These are phyloP conservation scores for Calophaca sinica DNA, from an alignment of 306 rosid species.

Conservation along the genomic window DNA sequence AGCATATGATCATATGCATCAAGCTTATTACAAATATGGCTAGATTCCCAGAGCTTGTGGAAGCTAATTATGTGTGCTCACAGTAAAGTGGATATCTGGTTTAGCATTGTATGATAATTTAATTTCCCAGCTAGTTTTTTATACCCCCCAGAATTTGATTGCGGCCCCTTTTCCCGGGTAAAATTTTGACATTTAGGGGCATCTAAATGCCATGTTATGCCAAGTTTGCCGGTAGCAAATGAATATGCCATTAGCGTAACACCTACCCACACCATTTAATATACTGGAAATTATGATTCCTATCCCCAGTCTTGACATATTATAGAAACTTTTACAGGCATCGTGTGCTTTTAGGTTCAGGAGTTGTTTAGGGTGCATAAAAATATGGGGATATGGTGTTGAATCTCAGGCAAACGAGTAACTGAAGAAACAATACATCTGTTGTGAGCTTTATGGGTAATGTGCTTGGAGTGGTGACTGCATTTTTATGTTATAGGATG, in stretches of 20 bases:
- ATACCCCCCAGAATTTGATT: not conserved
- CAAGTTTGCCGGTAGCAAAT: no score
- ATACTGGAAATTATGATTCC: not conserved
- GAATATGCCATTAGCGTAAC: conserved; percentile 7
- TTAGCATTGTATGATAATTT: conserved; percentile 17
- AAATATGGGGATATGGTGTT: not conserved
- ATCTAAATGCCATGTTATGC: no score
- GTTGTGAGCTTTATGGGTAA: no score
- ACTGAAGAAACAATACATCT: no score
- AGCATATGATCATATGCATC: not conserved
- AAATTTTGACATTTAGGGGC: not conserved
- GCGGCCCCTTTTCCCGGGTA: not conserved
- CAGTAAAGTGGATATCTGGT: not conserved
- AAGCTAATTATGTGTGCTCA: not conserved
- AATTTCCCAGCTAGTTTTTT: not conserved
- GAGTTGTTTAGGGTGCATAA: not conserved
- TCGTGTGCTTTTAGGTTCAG: not conserved
- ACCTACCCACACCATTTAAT: not conserved
- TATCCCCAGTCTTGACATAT: not conserved
- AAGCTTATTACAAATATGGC: not conserved
- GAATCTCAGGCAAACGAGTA: not conserved
- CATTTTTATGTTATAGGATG: not conserved
- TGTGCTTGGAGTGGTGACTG: not conserved
- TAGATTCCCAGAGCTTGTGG: not conserved
- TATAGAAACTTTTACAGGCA: not conserved